These are phyloP conservation scores for Trichoderma oligosporum DNA, from an alignment of 2,329 filamentous ascomycete genomes.

Conservation along the genomic window DNA sequence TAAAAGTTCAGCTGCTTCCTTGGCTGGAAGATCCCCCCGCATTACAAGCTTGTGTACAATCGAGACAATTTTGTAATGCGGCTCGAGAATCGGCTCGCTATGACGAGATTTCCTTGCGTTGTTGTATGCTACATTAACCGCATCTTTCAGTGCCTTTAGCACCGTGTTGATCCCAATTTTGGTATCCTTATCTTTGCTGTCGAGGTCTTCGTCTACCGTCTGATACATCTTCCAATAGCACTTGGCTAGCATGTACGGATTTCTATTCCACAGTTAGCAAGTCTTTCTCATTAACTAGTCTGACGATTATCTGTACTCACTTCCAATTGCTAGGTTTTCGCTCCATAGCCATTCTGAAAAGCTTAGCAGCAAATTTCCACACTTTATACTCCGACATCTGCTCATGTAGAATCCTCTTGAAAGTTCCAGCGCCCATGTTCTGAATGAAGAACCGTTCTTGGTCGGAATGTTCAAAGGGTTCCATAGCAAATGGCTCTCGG, in stretches of 20 bases:
- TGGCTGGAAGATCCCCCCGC: slow-evolving; percentile 44
- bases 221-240: slow-evolving; percentile 63
- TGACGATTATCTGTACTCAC: slow-evolving; percentile 34
- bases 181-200: slow-evolving; percentile 39
- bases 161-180: slow-evolving; percentile 38
- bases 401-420: slow-evolving; percentile 49
- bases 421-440: slow-evolving; percentile 47
- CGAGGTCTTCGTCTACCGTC: slow-evolving; percentile 43
- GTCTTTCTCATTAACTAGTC: neutral
- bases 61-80: slow-evolving; percentile 86
- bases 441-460: slow-evolving; percentile 57
- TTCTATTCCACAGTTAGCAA: slow-evolving; percentile 34
- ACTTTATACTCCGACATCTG: slow-evolving; percentile 58
- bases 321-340: slow-evolving; percentile 56
- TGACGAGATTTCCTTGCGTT: slow-evolving; percentile 52
- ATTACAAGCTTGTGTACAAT: slow-evolving; percentile 76
- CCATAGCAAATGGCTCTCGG: slow-evolving; percentile 60
- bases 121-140: slow-evolving; percentile 49
- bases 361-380: slow-evolving; percentile 56
- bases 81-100: slow-evolving; percentile 79
- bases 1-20: slow-evolving; percentile 50
- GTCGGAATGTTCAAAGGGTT: slow-evolving; percentile 55
- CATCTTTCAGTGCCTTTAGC: slow-evolving; percentile 48
- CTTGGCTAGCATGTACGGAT: slow-evolving; percentile 58
- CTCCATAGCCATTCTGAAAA: slow-evolving; percentile 55